These are phyloP conservation scores for Rhizopus sp. DNA, from an alignment of 371 early-diverging fungal genomes.

Conservation along the genomic window DNA sequence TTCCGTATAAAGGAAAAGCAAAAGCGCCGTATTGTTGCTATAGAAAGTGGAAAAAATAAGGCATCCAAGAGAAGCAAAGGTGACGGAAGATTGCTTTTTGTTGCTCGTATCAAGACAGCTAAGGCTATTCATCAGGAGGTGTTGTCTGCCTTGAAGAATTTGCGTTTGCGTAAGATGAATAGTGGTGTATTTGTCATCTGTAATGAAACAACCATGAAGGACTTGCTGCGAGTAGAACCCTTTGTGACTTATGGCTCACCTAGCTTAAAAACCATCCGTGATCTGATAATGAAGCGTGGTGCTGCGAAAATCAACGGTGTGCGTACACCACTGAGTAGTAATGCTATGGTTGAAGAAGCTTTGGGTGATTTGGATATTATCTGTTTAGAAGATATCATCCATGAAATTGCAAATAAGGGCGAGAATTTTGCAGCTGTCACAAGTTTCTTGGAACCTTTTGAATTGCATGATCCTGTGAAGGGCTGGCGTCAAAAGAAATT, in stretches of 20 bases:
- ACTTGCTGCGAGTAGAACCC: slow-evolving; percentile 95
- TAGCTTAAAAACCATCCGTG: slow-evolving; percentile 97
- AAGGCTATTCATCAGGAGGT: slow-evolving; percentile 97
- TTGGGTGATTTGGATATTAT: slow-evolving; percentile 95
- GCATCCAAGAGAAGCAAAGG: slow-evolving; percentile 89
- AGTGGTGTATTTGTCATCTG: slow-evolving; percentile 95
- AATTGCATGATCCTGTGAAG: slow-evolving; percentile 95
- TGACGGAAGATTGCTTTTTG: slow-evolving; percentile 93
- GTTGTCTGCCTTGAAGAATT: slow-evolving; percentile 92
- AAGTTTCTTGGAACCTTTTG: slow-evolving; percentile 98
- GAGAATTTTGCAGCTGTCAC: slow-evolving; percentile 79
- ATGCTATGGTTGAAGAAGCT: slow-evolving; percentile 90
- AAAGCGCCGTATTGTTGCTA: slow-evolving; percentile 79
- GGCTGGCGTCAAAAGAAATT: slow-evolving; percentile 96
- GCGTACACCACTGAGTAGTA: slow-evolving; percentile 95
- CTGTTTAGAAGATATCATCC: slow-evolving; percentile 98
- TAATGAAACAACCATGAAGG: slow-evolving; percentile 92
- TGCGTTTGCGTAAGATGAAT: slow-evolving; percentile 98
- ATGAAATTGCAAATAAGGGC: slow-evolving; percentile 97
- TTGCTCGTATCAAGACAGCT: slow-evolving; percentile 91
- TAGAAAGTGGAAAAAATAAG: slow-evolving; percentile 70
- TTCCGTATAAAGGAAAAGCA: slow-evolving; percentile 84
- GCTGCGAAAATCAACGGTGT: slow-evolving; percentile 93
- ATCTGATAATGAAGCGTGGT: slow-evolving; percentile 99
- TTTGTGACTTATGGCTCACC: slow-evolving; percentile 96